Percentiles rank a stretch among this genome's conserved stretches.
Evolutionary conservation across 495 filamentous ascomycete species (phyloP).

Genomic region (Neurospora terricola): DNA sequence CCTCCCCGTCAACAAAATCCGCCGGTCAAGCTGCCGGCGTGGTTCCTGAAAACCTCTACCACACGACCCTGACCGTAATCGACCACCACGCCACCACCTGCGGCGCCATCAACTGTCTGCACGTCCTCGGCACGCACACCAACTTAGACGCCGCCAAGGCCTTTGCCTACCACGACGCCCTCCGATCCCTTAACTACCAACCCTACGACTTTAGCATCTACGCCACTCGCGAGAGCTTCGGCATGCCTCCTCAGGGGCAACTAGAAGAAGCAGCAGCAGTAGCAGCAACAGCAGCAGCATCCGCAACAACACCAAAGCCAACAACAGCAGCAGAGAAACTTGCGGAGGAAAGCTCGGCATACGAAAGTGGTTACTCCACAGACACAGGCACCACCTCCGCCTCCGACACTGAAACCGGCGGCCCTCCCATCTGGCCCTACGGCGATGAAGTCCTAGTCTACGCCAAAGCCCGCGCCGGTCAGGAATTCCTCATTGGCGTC

Average conservation of each 20-base stretch:
- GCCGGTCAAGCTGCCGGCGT: neutral
- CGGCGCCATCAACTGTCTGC: slow-evolving; percentile 19
- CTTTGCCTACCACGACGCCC: slow-evolving; percentile 17
- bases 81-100: slow-evolving; percentile 22
- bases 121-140: slow-evolving; percentile 31
- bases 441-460: slow-evolving; percentile 27
- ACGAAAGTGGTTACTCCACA: neutral
- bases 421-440: slow-evolving; percentile 23
- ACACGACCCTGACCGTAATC: slow-evolving; percentile 29
- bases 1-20: neutral
- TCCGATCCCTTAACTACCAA: slow-evolving; percentile 23
- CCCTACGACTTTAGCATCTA: slow-evolving; percentile 28
- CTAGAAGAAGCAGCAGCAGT: neutral
- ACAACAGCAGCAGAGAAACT: neutral
- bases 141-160: slow-evolving; percentile 22
- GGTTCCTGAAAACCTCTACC: slow-evolving; percentile 25
- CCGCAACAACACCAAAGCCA: neutral
- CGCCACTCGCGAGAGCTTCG: slow-evolving; percentile 1
- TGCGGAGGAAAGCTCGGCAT: neutral
- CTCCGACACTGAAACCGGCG: neutral
- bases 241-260: neutral
- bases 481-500: slow-evolving; percentile 28
- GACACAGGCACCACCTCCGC: neutral
- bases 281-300: neutral
- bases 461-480: slow-evolving; percentile 21